Conservation (phyloP, 345 rosid genomes). For the Gossypium arboreum region DNA sequence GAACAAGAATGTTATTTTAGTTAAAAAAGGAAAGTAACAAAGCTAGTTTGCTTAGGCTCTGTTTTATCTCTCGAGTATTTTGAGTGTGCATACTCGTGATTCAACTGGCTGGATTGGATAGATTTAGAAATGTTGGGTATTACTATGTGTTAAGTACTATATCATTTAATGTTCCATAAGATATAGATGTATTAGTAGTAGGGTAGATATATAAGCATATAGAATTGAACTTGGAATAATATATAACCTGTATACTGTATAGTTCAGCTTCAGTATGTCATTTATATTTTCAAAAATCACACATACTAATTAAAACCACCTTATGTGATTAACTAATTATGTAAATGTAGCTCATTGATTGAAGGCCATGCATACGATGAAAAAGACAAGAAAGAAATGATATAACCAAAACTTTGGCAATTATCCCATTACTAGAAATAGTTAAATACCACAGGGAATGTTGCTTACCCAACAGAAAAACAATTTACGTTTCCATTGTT, state of each 20-base stretch:
- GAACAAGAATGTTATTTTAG: background rate
- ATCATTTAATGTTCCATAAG: background rate
- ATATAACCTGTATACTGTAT: background rate
- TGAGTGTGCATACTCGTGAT: background rate
- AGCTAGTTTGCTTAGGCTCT: background rate
- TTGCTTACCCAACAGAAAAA: slow-evolving; percentile 61
- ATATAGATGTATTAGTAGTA: background rate
- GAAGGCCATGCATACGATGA: background rate
- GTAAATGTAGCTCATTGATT: background rate
- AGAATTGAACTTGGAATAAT: background rate
- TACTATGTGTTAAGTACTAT: background rate
- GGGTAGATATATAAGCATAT: background rate
- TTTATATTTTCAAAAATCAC: background rate
- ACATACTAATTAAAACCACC: background rate
- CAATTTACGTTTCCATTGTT: slow-evolving; percentile 31
- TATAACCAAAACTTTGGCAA: background rate
- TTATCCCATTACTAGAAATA: background rate
- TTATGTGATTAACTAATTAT: slow-evolving; percentile 1
- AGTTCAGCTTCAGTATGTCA: background rate
- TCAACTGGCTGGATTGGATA: background rate
- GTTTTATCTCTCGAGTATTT: background rate
- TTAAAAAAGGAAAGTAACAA: background rate
- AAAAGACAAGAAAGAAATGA: background rate
- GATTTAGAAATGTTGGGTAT: background rate
- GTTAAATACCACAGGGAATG: slow-evolving; percentile 7